A percentile compares a stretch with the other conserved stretches of the same genome.
These are phyloP conservation scores for Bruguiera hainesii DNA, from an alignment of 441 rosid genomes.

Conservation along the genomic window DNA sequence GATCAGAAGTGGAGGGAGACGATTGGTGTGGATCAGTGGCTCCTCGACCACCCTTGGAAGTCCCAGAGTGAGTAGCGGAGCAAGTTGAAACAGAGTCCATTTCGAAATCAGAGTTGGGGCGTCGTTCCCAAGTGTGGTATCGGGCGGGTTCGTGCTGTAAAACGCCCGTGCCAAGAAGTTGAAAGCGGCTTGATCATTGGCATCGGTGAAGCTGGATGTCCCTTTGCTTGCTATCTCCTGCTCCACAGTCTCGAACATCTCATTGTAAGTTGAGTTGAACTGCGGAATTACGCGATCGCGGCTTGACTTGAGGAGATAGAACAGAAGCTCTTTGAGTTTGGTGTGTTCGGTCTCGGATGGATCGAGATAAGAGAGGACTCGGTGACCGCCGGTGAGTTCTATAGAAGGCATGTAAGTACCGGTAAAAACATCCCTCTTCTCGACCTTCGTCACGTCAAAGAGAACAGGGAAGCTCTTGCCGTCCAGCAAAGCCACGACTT, in stretches of 20 bases:
- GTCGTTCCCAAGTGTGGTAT: conserved; percentile 49
- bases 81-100: conserved; percentile 64
- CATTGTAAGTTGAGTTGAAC: conserved; percentile 46
- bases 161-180: conserved; percentile 52
- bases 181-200: conserved; percentile 60
- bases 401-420: conserved; percentile 87
- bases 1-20: conserved; percentile 47
- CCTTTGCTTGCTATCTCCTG: conserved; percentile 51
- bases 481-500: conserved; percentile 69
- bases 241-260: conserved; percentile 52
- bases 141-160: conserved; percentile 48
- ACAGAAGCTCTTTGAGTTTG: conserved; percentile 59
- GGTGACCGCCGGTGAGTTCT: conserved; percentile 73
- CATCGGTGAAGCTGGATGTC: conserved; percentile 41
- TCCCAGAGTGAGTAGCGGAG: conserved; percentile 52
- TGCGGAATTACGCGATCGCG: conserved; percentile 67
- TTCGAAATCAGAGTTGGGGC: conserved; percentile 51
- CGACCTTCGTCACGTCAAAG: conserved; percentile 69
- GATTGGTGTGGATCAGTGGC: conserved; percentile 40
- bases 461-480: conserved; percentile 77
- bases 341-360: conserved; percentile 71
- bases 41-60: conserved; percentile 54
- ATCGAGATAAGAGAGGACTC: conserved; percentile 66
- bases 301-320: conserved; percentile 48
- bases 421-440: conserved; percentile 69